Base-by-base conservation (phyloP, 2,329 filamentous ascomycete species). In the Coniochaeta prunicola region DNA sequence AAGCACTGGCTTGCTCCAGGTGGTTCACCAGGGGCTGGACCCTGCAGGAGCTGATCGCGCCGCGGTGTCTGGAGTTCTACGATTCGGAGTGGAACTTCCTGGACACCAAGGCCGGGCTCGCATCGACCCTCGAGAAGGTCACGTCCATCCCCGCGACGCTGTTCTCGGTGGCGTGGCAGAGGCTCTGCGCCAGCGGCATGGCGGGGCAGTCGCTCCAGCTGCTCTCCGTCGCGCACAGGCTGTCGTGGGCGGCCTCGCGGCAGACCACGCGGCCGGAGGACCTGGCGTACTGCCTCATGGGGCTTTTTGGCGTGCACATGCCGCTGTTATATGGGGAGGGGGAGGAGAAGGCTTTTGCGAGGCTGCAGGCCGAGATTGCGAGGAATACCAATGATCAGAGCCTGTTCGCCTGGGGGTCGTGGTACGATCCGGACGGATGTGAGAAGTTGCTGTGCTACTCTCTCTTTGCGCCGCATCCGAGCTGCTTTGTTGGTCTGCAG, bases 351-450 rank as follows among this genome's bases (percentile, higher is more conserved):
- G 45, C 45, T 3, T 26, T 50, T 13, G 7, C 2, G 45, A 19
- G 45, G 45, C 45, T 50, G 28, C 21, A 50, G 28, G 28, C 2
- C 1, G 21, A 50, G n/a, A 62, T 38, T 36, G 36, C 36, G 36
- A 38, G 36, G 15, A n/a, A n/a, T n/a, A 38, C 64, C 2, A 59
- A 65, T 19, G 67, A 69, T 30, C 63, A 65, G 56, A 64, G 63
- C 2, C 42, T 69, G 0, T 68, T 68, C 19, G 65, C 66, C 0
- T 69, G 66, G 67, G 64, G 56, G 0, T 17, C 21, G 1, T 56
- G 48, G 59, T 48, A 50, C 17, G 59, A 58, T 17, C 19, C 57
- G 15, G 28, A 26, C 13, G 54, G 55, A 0, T 57, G 54, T 8
- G 58, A 42, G 21, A 50, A 21, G 36, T n/a, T 38, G 36, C 17